Conservation (phyloP, 1,139 yeast genomes). For the Saccharomycopsis phalli region DNA sequence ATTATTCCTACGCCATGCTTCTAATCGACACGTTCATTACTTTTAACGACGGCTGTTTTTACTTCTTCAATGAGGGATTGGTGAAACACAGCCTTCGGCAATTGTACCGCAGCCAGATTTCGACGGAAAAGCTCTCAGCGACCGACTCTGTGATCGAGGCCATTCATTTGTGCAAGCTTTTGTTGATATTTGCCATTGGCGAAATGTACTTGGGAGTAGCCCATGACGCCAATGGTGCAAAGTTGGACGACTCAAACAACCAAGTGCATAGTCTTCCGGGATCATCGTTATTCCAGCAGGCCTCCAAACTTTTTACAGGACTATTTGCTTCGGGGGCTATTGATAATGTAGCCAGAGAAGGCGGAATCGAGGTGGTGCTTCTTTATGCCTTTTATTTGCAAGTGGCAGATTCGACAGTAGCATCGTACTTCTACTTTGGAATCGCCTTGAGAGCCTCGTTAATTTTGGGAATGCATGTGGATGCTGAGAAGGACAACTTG, state of each 20-base stretch:
- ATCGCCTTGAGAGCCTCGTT: constrained; percentile 68
- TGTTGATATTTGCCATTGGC: constrained; percentile 72
- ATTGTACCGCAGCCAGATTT: constrained; percentile 34
- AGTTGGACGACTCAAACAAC: constrained; percentile 24
- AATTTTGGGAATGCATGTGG: constrained; percentile 76
- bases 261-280: constrained; percentile 63
- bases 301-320: constrained; percentile 67
- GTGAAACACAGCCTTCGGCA: constrained; percentile 58
- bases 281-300: constrained; percentile 66
- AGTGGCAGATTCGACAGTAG: constrained; percentile 78
- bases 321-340: constrained; percentile 72
- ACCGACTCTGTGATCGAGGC: constrained; percentile 58
- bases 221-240: constrained; percentile 36
- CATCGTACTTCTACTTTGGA: constrained; percentile 75
- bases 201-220: constrained; percentile 80
- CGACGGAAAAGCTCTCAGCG: constrained; percentile 24
- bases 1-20: constrained; percentile 67
- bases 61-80: constrained; percentile 75
- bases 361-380: constrained; percentile 73
- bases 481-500: constrained; percentile 58
- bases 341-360: constrained; percentile 67
- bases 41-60: constrained; percentile 78
- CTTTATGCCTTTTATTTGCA: constrained; percentile 75
- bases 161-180: constrained; percentile 71
- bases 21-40: constrained; percentile 69